These are phyloP conservation scores for Sungouiella thailandica DNA, from an alignment of 805 yeast genomes.

Conservation along the genomic window DNA sequence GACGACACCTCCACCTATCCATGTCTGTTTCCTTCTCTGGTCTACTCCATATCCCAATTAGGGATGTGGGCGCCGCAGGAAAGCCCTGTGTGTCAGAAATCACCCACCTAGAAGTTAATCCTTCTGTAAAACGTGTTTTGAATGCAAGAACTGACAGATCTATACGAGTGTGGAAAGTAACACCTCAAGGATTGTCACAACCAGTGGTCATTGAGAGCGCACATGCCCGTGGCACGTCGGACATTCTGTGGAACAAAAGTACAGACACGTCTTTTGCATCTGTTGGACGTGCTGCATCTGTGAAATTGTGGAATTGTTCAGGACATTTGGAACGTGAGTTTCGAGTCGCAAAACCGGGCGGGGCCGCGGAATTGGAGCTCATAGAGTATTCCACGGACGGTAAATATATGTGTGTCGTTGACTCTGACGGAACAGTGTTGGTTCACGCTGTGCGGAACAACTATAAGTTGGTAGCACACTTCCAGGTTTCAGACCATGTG, in stretches of 20 bases:
- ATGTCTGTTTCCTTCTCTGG: constrained; percentile 2
- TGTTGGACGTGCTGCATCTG: constrained; percentile 42
- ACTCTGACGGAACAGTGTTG: constrained; percentile 32
- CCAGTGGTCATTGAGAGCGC: constrained; percentile 37
- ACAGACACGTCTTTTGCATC: constrained; percentile 42
- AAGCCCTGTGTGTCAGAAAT: constrained; percentile 25
- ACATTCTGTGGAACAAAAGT: constrained; percentile 47
- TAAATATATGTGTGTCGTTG: constrained; percentile 38
- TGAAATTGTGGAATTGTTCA: constrained; percentile 28
- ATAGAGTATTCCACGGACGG: constrained; percentile 46
- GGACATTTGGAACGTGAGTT: constrained; percentile 11
- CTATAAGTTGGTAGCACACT: constrained; percentile 22
- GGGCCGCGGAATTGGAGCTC: constrained; percentile 6
- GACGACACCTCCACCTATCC: too few species aligned
- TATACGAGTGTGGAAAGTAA: constrained; percentile 36
- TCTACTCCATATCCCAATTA: constrained; percentile 4
- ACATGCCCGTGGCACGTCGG: constrained; percentile 36
- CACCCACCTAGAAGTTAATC: constrained; percentile 34
- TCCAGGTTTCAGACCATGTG: constrained; percentile 23
- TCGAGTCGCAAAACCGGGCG: constrained; percentile 18
- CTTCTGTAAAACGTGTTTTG: constrained; percentile 38
- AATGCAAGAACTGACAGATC: constrained; percentile 40
- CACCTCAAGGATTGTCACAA: constrained; percentile 25
- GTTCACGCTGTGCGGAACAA: constrained; percentile 30
- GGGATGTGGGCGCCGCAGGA: constrained; percentile 11